Evolutionary conservation across 441 rosid species (phyloP), one percentile per base, ranked within the genome.

Genomic region (Euphorbia schlechtendalii): DNA sequence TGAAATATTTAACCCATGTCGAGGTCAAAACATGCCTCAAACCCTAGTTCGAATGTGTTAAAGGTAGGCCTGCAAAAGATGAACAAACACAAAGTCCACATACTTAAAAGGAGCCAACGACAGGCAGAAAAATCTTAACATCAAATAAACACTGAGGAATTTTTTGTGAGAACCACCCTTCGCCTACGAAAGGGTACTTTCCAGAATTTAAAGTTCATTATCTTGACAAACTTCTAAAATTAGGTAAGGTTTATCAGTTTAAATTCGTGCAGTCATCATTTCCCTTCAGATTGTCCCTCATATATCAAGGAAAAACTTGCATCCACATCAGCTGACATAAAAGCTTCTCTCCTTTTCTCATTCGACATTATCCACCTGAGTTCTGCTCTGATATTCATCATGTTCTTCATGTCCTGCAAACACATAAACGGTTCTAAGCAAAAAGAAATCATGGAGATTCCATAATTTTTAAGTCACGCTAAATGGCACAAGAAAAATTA

Each of bases 11-110:
- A 72, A 80, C 71, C 83, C 86, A 80, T 73, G 73, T 69, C 71
- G 74, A 79, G 76, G 68, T 73, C 80, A 75, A 81, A 86, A 53
- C 34, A 56, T 48, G 66, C 67, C 60, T 80, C 74, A 82, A 69
- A 77, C 64, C 76, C 64, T 66, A 80, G 78, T 79, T 78, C 80
- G 82, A 74, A 68, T 72, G 71, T 46, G 56, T 80, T 77, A 69
- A 73, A 78, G 59, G 80, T 56, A 73, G 59, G 81, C 96, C 98
- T 88, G 94, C 92, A 88, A 80, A 76, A 80, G 77, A 81, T 75
- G 68, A 74, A 81, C 72, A 76, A 78, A 78, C 76, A 81, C 64
- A 78, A 77, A 74, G 67, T 58, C 73, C 70, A 65, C 77, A 71
- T 65, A 78, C 76, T 84, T 72, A 85, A 74, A 76, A 80, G 77